Conservation (phyloP, 192 early-diverging fungal genomes). For the Linnemannia hyalina region DNA sequence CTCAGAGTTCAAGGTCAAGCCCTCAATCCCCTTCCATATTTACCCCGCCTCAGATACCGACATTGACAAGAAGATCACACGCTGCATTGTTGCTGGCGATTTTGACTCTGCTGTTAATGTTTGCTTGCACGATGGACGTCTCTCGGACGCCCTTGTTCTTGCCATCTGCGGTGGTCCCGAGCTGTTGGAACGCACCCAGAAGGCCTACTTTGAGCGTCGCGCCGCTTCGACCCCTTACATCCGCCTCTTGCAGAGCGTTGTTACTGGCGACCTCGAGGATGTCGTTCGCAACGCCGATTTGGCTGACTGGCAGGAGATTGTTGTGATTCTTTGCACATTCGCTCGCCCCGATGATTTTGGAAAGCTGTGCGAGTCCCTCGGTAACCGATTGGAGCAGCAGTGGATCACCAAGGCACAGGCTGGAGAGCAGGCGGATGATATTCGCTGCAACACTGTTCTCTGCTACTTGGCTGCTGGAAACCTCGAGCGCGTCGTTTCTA, state of each 20-base stretch:
- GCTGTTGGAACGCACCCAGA: constrained; percentile 79
- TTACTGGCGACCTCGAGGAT: constrained; percentile 84
- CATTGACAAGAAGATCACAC: constrained; percentile 86
- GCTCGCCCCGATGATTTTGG: constrained; percentile 87
- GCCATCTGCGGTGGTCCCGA: constrained; percentile 89
- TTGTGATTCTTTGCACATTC: constrained; percentile 96
- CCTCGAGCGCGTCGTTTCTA: constrained; percentile 82
- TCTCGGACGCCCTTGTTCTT: constrained; percentile 91
- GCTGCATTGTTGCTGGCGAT: constrained; percentile 89
- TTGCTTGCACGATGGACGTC: constrained; percentile 84
- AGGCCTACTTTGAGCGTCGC: constrained; percentile 86
- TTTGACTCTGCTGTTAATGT: constrained; percentile 92
- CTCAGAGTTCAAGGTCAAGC: constrained; percentile 41
- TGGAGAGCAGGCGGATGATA: constrained; percentile 34
- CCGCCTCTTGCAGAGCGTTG: constrained; percentile 86
- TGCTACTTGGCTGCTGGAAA: constrained; percentile 88
- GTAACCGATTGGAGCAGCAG: constrained; percentile 68
- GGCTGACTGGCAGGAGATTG: constrained; percentile 91
- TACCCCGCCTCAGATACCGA: constrained; percentile 74
- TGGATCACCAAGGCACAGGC: constrained; percentile 43
- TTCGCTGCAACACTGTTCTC: constrained; percentile 76
- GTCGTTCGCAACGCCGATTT: constrained; percentile 83
- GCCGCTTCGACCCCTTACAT: constrained; percentile 80
- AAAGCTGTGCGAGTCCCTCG: constrained; percentile 75
- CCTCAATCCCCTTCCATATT: constrained; percentile 58